phyloP scores from a whole-genome alignment of 2,329 filamentous ascomycete species.

The Arthroderma sp. region DNA sequence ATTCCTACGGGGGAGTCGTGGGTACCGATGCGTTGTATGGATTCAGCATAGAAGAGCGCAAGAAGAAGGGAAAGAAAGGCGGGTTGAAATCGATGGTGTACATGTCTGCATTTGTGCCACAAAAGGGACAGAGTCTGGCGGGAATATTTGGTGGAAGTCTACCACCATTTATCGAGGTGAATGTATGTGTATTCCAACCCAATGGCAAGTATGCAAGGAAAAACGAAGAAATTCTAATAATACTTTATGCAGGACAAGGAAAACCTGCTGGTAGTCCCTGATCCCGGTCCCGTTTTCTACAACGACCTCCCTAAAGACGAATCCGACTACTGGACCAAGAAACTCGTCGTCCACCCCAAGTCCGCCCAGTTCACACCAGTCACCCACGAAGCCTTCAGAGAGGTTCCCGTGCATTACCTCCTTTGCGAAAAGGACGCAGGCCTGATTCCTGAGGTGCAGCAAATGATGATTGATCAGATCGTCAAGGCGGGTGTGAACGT shows the following conservation, averaged over 20 bases:
- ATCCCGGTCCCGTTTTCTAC: conserved; percentile 1
- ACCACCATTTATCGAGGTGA: conserved; percentile 1
- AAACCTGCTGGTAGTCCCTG: conserved; percentile 1
- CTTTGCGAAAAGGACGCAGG: conserved; percentile 6
- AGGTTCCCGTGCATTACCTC: conserved; percentile 6
- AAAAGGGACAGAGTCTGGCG: conserved; percentile 3
- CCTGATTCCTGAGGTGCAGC: conserved; percentile 2
- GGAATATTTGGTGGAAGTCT: conserved; percentile 3
- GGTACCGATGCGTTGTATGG: conserved; percentile 18
- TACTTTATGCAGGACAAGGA: neutral
- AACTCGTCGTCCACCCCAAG: conserved; percentile 4
- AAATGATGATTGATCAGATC: conserved; percentile 2
- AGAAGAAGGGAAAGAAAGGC: conserved; percentile 18
- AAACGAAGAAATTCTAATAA: neutral
- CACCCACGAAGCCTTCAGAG: conserved; percentile 6
- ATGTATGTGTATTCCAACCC: neutral
- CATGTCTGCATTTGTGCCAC: conserved; percentile 11
- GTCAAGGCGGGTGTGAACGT: conserved; percentile 2
- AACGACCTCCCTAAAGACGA: conserved; percentile 4
- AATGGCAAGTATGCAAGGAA: too few relatives aligned
- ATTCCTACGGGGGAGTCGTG: conserved; percentile 26
- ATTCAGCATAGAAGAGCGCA: conserved; percentile 15
- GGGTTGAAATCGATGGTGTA: conserved; percentile 20
- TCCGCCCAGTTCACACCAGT: conserved; percentile 3
- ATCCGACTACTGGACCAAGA: conserved; percentile 3